Conservation (phyloP, 768 basidiomycete species). For the Psilocybe cubensis region DNA sequence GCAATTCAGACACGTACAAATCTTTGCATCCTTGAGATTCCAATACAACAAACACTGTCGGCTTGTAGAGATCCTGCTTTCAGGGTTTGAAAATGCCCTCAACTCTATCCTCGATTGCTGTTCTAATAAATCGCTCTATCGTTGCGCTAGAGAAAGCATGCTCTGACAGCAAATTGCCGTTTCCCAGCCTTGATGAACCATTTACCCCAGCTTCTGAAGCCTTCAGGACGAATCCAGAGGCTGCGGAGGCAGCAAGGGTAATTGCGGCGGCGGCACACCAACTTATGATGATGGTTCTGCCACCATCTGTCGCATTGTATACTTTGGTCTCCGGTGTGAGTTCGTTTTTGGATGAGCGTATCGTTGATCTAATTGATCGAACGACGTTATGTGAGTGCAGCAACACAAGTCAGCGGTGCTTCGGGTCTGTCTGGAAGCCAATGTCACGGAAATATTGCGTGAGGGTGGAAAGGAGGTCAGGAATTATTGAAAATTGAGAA, state of each 20-base stretch:
- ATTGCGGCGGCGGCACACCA: conserved; percentile 37
- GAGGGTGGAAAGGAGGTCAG: conserved; percentile 33
- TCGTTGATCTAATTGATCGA: conserved; percentile 7
- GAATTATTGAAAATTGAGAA: not conserved
- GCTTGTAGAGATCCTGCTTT: no score
- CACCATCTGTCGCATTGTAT: conserved; percentile 28
- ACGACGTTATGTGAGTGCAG: conserved; percentile 15
- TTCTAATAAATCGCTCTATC: conserved; percentile 21
- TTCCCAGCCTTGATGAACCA: conserved; percentile 31
- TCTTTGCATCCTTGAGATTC: no score
- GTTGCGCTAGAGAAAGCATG: conserved; percentile 26
- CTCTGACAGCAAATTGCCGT: conserved; percentile 9
- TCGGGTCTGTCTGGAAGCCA: conserved; percentile 23
- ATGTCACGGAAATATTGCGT: conserved; percentile 27
- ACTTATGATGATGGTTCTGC: conserved; percentile 29
- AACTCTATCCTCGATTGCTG: not conserved
- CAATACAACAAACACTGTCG: no score
- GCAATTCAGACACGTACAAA: no score
- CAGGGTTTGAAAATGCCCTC: not conserved
- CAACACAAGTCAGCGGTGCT: conserved; percentile 28
- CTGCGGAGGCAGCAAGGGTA: conserved; percentile 30
- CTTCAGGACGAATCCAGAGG: conserved; percentile 28
- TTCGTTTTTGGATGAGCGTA: not conserved
- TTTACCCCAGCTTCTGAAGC: conserved; percentile 30
- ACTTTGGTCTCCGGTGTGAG: conserved; percentile 27